phyloP scores from a whole-genome alignment of 306 rosid genomes.

The Calophaca sinica region DNA sequence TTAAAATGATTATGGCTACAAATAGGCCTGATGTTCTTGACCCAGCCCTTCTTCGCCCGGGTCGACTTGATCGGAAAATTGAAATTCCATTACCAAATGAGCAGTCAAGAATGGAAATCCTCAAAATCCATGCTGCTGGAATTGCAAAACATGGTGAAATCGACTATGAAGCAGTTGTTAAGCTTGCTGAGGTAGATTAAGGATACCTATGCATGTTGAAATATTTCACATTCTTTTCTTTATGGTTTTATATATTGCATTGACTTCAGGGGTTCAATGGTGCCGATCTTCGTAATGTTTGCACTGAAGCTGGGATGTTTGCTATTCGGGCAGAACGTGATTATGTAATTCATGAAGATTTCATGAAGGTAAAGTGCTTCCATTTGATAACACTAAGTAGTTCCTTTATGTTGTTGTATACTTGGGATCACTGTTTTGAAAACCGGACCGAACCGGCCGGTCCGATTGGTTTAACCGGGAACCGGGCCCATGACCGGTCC shows the following conservation, averaged over 20 bases:
- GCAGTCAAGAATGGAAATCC: constrained; percentile 44
- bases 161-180: constrained; percentile 42
- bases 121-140: constrained; percentile 41
- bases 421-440: too few species aligned
- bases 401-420: not conserved
- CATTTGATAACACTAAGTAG: constrained; percentile 5
- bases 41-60: constrained; percentile 45
- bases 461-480: too few species aligned
- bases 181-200: constrained; percentile 28
- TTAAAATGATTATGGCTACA: constrained; percentile 48
- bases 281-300: constrained; percentile 49
- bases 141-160: constrained; percentile 41
- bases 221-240: not conserved
- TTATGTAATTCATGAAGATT: constrained; percentile 40
- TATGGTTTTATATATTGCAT: not conserved
- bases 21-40: constrained; percentile 44
- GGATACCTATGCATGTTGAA: constrained; percentile 1
- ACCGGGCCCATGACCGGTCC: too few species aligned
- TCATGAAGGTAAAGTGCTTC: constrained; percentile 39
- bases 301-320: constrained; percentile 44
- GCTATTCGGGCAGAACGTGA: constrained; percentile 42
- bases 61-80: constrained; percentile 39
- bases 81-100: constrained; percentile 43
- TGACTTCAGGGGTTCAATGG: constrained; percentile 45
- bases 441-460: too few species aligned